Base-by-base conservation (phyloP, 164 flowering plant genomes). In the Chimonanthus salicifolius region DNA sequence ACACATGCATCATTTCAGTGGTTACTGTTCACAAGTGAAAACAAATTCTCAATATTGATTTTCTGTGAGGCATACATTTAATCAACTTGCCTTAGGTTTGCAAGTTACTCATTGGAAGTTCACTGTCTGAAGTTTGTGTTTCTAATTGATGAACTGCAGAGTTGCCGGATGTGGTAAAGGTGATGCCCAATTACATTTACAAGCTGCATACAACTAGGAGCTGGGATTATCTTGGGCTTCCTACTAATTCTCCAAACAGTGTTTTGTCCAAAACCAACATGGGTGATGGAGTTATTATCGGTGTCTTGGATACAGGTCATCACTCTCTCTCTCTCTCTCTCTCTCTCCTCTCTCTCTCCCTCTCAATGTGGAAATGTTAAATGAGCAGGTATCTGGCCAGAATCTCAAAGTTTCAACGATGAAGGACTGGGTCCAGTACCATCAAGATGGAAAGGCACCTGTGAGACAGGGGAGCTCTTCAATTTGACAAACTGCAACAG, bases 191-290 rank as follows among this genome's bases (percentile, higher is more conserved):
- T 74, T 78, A 73, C 51, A 79, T 87, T 66, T 85, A 67, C 64
- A 80, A 90, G 75, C 89, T 88, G 2, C 93, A 85, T 74, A 94
- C 98, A 0, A 92, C 98, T 4, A 86, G 71, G 74, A 87, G 97
- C 58, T 94, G 97, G 97, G 93, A 94, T 69, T 94, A 87, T 70
- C 46, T 92, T 6, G 94, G 97, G 4, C 78, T 94, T 9, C 87
- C 90, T 18, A 47, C 72, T 16, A 80, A 75, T 1, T 85, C 81
- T 0, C 72, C 47, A 72, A 87, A 94, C 71, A 85, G 83, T 20
- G 62, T 76, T 47, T 63, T 73, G 64, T 10, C 64, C 4, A 92
- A 88, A 78, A 88, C 87, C 50, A 63, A 89, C 72, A 82, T 87
- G 67, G 71, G 70, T 8, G 66, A 66, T n/a, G 76, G 76, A 47